Base-by-base conservation (phyloP, 805 yeast species). In the Peterozyma xylosa region DNA sequence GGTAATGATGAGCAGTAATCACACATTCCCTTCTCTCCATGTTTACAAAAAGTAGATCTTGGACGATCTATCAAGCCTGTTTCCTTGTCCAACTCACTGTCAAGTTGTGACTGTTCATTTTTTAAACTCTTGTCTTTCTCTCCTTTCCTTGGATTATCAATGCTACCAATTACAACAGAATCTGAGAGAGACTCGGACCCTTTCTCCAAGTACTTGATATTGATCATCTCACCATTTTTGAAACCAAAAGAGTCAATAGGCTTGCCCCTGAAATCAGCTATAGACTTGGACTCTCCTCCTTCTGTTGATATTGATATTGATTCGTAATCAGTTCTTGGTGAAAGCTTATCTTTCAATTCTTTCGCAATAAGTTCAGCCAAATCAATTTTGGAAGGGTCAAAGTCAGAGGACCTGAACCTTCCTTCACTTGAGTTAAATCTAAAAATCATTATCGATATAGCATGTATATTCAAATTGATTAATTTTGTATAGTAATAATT, bases 1-100 rank as follows among this genome's bases (percentile, higher is more conserved):
- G 96, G 96, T 42, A 93, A 66, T 0, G 98, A 96, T 32, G 95
- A 80, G 60, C 98, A 93, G 58, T 89, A 88, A 57, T 93, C 99
- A 62, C 99, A 93, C 98, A 93, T 93, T 2, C 98, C 99, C 53
- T 82, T 83, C 34, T 82, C 91, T 2, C 91, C 85, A 59, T 93
- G 99, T 47, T 82, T 76, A 62, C 99, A 91, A 48, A 89, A 66
- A 2, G 60, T 53, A 1, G 87, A 76, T 49, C 68, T 72, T 33
- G 68, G 63, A 32, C 99, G 73, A 29, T 71, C 62, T 45, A 93
- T 87, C 44, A 84, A 66, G 0, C 99, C 99, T 37, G 76, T 74
- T 43, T 76, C 72, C 29, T 67, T 69, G 41, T 83, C 90, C 32
- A 90, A 68, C 10, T 57, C 59, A 41, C 74, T 74, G 61, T 93